Evolutionary conservation across 2,329 filamentous ascomycete genomes (phyloP).

Genomic region (Camptophora hylomeconis): DNA sequence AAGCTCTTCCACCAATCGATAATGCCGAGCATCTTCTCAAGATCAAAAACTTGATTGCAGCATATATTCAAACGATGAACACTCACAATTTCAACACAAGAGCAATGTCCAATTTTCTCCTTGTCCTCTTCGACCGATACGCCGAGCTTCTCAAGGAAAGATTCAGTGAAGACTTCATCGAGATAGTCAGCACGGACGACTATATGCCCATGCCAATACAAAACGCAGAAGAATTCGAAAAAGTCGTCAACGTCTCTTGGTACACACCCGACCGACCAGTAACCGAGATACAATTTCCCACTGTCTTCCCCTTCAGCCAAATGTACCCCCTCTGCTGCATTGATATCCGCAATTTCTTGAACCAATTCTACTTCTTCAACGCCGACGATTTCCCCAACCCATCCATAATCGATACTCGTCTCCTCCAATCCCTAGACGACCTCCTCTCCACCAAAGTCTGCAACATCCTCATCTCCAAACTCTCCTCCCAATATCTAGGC

Average conservation of each 20-base stretch:
- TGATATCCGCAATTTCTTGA: slow-evolving; percentile 92
- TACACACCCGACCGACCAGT: slow-evolving; percentile 70
- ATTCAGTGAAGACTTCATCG: slow-evolving; percentile 92
- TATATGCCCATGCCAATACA: slow-evolving; percentile 99
- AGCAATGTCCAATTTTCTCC: slow-evolving; percentile 67
- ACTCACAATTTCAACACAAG: slow-evolving; percentile 82
- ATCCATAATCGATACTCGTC: slow-evolving; percentile 80
- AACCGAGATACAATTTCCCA: slow-evolving; percentile 76
- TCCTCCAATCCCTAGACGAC: slow-evolving; percentile 81
- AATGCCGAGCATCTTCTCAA: slow-evolving; percentile 87
- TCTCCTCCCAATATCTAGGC: slow-evolving; percentile 85
- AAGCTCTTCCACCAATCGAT: slow-evolving; percentile 62
- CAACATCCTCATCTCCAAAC: slow-evolving; percentile 71
- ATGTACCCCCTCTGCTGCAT: slow-evolving; percentile 99
- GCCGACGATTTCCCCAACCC: slow-evolving; percentile 81
- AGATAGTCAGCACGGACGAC: slow-evolving; percentile 82
- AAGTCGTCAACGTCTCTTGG: slow-evolving; percentile 93
- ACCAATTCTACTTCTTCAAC: slow-evolving; percentile 96
- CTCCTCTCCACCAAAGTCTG: slow-evolving; percentile 90
- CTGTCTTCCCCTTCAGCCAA: slow-evolving; percentile 91
- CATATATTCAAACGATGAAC: slow-evolving; percentile 99
- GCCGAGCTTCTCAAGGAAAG: slow-evolving; percentile 77
- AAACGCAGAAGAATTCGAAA: slow-evolving; percentile 79
- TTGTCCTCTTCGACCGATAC: slow-evolving; percentile 89
- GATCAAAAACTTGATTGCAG: slow-evolving; percentile 80